phyloP scores from a whole-genome alignment of 257 asterid genomes.

The Craterostigma plantagineum region DNA sequence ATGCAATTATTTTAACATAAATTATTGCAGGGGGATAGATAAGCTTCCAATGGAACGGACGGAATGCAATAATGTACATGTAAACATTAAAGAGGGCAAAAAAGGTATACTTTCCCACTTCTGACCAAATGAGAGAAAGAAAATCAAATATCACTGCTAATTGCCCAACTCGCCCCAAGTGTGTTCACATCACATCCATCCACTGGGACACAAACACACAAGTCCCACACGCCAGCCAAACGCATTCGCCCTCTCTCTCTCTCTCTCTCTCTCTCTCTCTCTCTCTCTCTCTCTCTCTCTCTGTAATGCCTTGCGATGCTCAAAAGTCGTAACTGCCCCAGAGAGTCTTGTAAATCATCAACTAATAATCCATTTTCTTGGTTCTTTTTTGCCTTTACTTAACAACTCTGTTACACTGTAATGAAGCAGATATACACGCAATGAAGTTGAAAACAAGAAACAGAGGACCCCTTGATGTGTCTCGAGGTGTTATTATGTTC shows the following conservation, averaged over 20 bases:
- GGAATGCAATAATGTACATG: conserved; percentile 9
- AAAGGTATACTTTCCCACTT: conserved; percentile 22
- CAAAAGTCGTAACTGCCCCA: conserved; percentile 17
- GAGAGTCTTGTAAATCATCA: conserved; percentile 7
- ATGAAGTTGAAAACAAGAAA: no score
- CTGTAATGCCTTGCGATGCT: no score
- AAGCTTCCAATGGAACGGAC: conserved; percentile 7
- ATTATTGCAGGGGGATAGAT: conserved; percentile 11
- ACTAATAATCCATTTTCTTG: neutral
- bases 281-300: no score
- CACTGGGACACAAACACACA: conserved; percentile 18
- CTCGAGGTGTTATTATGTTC: conserved; percentile 43
- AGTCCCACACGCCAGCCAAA: conserved; percentile 37
- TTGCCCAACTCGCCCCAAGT: conserved; percentile 22
- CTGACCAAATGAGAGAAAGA: conserved; percentile 5
- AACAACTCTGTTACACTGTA: neutral
- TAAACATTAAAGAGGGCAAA: conserved; percentile 13
- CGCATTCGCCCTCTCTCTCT: no score
- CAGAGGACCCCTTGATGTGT: conserved; percentile 6
- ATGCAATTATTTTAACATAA: conserved; percentile 9
- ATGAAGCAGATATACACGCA: conserved; percentile 4
- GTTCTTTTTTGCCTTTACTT: conserved; percentile 2
- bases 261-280: no score
- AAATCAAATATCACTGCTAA: conserved; percentile 8
- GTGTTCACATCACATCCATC: conserved; percentile 32